A percentile compares a stretch with the other conserved stretches of the same genome.
Conservation (phyloP, 2,329 filamentous ascomycete genomes). For the Cladophialophora psammophila region DNA sequence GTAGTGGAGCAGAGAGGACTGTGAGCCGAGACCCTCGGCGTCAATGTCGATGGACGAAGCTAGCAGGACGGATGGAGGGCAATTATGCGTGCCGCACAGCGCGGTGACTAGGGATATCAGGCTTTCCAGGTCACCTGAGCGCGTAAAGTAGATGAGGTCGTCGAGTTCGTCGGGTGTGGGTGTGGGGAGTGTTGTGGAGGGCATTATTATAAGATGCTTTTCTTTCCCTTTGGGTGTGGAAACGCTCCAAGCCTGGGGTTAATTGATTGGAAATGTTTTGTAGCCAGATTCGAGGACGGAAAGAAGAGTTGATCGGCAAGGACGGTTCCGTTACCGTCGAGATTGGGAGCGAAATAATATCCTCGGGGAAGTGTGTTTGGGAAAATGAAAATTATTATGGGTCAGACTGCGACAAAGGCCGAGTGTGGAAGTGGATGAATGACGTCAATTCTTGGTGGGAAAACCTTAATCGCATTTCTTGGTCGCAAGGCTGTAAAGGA, state of each 20-base stretch:
- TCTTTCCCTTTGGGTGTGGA: too few species aligned
- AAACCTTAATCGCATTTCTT: background rate
- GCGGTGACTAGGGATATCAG: slow-evolving; percentile 66
- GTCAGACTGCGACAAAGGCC: background rate
- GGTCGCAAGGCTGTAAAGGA: background rate
- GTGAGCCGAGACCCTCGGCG: slow-evolving; percentile 63
- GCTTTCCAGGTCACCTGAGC: slow-evolving; percentile 76
- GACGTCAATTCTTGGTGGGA: background rate
- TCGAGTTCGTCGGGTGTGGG: slow-evolving; percentile 61
- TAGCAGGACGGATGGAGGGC: slow-evolving; percentile 69
- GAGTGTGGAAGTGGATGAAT: background rate
- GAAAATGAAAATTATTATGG: background rate
- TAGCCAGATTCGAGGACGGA: background rate
- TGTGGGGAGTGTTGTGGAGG: slow-evolving; percentile 19
- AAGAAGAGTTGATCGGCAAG: slow-evolving; percentile 2
- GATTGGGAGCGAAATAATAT: background rate
- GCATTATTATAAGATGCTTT: background rate
- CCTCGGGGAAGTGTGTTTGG: background rate
- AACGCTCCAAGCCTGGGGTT: background rate
- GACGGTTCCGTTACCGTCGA: background rate
- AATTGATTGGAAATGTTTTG: background rate
- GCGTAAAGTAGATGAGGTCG: slow-evolving; percentile 87
- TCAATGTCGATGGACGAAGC: slow-evolving; percentile 74
- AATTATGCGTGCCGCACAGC: slow-evolving; percentile 68
- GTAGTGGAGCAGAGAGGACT: slow-evolving; percentile 74